Evolutionary conservation across 768 basidiomycete genomes (phyloP).

Genomic region (Lactifluus hygrophoroides): DNA sequence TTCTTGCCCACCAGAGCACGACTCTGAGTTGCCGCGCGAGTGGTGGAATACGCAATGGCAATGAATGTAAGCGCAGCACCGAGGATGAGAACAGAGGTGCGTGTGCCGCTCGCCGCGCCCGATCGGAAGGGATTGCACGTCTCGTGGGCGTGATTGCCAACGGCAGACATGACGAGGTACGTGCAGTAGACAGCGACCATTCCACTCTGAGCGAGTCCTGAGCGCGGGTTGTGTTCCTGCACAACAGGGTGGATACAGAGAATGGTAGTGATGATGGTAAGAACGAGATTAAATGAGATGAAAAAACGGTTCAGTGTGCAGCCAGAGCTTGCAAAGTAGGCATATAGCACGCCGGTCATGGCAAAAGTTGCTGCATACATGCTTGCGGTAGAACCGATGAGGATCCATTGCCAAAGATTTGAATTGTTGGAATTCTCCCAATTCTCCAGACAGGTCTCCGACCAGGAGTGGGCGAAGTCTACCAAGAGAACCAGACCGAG

Average conservation of each 20-base stretch:
- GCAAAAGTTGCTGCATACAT: slow-evolving; percentile 82
- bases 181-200: slow-evolving; percentile 99
- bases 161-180: slow-evolving; percentile 88
- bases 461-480: slow-evolving; percentile 98
- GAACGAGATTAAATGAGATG: slow-evolving; percentile 86
- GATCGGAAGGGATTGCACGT: slow-evolving; percentile 82
- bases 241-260: slow-evolving; percentile 77
- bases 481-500: slow-evolving; percentile 95
- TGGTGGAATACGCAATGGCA: slow-evolving; percentile 96
- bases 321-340: slow-evolving; percentile 79
- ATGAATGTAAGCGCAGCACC: slow-evolving; percentile 96
- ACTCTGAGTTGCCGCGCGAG: slow-evolving; percentile 91
- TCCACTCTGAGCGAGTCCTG: slow-evolving; percentile 88
- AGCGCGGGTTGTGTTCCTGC: slow-evolving; percentile 89
- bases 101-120: slow-evolving; percentile 47
- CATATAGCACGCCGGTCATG: slow-evolving; percentile 82
- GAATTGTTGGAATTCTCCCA: slow-evolving; percentile 80
- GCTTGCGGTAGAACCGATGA: slow-evolving; percentile 84
- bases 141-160: slow-evolving; percentile 83
- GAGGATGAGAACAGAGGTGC: slow-evolving; percentile 78
- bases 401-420: slow-evolving; percentile 92
- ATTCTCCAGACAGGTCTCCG: slow-evolving; percentile 91
- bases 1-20: slow-evolving; percentile 79
- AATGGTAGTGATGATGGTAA: slow-evolving; percentile 72
- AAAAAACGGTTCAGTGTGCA: slow-evolving; percentile 96